Evolutionary conservation across 2,329 filamentous ascomycete species (phyloP), one percentile per base, ranked within the genome.

Genomic region (Paecilomyces fulvus): DNA sequence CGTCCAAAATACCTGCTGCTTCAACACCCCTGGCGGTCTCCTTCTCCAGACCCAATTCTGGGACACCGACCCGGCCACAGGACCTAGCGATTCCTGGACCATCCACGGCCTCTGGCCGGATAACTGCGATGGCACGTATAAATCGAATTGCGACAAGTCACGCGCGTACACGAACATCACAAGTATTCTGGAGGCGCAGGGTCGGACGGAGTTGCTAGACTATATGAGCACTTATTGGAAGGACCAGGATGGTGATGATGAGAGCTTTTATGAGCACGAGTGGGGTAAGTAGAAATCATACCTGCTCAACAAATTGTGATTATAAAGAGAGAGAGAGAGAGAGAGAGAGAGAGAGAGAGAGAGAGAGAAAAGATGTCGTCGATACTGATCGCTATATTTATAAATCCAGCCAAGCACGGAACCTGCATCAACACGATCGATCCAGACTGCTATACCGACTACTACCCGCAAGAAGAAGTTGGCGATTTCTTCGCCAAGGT

Each of bases 371-470:
- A 7, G 7, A 7, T 28, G 7, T 7, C 25, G 25, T 28, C 4
- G 1, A 28, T 28, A 28, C 25, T 28, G 7, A 28, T 7, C 23
- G 23, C 25, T 28, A 7, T 28, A 7, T 28, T 28, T 28, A 3
- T 28, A 31, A 31, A 43, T n/a, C 14, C 37, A 43, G 37, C 79
- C 69, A 88, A 87, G 69, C 86, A 89, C 68, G 87, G 83, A 30
- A 88, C 86, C 11, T 89, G 87, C 73, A 83, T 89, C 65, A 85
- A 82, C 66, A 89, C 87, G 0, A 80, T 89, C 50, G 73, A 84
- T 2, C 80, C 85, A 0, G 65, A 73, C 20, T 89, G 87, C 77
- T 89, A 89, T 73, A 74, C 75, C 37, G 73, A 79, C 56, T 80
- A 81, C 64, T 69, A 74, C 30, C 65, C 79, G 0, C 80, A 80